Base-by-base conservation (phyloP, 2,329 filamentous ascomycete species). In the Escovopsis weberi region DNA sequence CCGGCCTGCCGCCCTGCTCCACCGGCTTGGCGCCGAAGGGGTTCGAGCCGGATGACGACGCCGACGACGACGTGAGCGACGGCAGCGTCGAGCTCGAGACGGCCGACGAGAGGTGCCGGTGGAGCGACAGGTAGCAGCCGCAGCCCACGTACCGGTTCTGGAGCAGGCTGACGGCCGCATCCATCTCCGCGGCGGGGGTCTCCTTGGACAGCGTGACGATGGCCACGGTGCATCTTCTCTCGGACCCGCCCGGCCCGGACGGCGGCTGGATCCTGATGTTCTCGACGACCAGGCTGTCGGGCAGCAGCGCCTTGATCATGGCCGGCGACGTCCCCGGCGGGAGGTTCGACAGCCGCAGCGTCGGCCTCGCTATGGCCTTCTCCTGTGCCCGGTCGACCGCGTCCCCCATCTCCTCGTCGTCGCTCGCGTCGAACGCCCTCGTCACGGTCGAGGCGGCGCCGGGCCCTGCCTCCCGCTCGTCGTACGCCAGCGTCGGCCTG, bases 61-160 rank as follows among this genome's bases (percentile, higher is more conserved):
- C 61, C 2, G 67, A 61, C 2, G 66, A 62, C 3, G 70, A 68
- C 5, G 51, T 45, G 12, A 57, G 41, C n/a, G 44, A 54, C 4
- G 57, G 46, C 3, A 58, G 41, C 1, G 57, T 51, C 1, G 71
- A 61, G 6, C 70, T 66, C 23, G 69, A 59, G n/a, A 72, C 65
- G 4, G 80, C 78, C 3, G 86, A 93, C 0, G 86, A 93, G 4
- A 94, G 70, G 62, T 93, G 84, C 9, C 86, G 72, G 46, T 88
- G 85, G 37, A 94, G 70, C 6, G 76, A 81, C 2, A 95, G 68
- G 59, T 88, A 82, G 63, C 82, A 86, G 5, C 88, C 88, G 57
- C 78, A 86, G 12, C 88, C 88, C 12, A 94, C 66, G 57, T 95
- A 94, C 50, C 74, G 78, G 49, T 91, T 87, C 55, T 93, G 85